Conservation (phyloP, 2,329 filamentous ascomycete species). For the Didymella pinodella region DNA sequence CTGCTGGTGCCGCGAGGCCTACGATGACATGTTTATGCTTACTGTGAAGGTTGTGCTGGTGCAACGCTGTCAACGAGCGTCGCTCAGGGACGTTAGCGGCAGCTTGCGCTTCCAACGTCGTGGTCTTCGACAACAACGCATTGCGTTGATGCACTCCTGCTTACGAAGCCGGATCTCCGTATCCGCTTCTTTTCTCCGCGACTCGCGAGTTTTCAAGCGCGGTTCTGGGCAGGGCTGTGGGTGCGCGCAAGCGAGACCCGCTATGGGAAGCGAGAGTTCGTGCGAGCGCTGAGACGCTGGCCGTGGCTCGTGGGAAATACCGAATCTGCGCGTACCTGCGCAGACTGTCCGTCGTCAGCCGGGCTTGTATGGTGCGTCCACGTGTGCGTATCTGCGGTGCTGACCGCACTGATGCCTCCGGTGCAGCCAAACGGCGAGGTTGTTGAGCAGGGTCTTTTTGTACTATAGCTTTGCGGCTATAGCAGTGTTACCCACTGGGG, state of each 20-base stretch:
- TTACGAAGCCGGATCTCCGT: not conserved
- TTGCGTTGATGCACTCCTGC: not conserved
- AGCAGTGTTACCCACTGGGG: not conserved
- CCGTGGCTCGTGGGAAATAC: slow-evolving; percentile 3
- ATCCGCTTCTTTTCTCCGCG: not conserved
- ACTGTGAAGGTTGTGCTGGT: not conserved
- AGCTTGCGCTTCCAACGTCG: too few relatives aligned
- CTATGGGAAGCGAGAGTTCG: slow-evolving; percentile 1
- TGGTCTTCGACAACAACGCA: not conserved
- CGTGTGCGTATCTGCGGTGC: too few relatives aligned
- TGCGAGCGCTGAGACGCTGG: not conserved
- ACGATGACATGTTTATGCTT: not conserved
- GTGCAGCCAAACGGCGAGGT: not conserved
- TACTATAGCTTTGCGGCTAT: not conserved
- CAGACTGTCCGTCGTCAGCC: not conserved
- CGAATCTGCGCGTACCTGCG: slow-evolving; percentile 1
- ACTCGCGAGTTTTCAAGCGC: not conserved
- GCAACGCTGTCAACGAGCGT: too few relatives aligned
- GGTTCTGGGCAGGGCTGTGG: not conserved
- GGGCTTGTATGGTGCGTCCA: not conserved
- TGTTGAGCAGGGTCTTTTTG: not conserved
- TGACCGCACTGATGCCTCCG: slow-evolving; percentile 2
- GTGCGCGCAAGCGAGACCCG: slow-evolving; percentile 1
- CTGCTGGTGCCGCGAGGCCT: not conserved
- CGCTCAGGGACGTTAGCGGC: too few relatives aligned